phyloP scores from a whole-genome alignment of 768 basidiomycete species.

The Boletellus emodensis region DNA sequence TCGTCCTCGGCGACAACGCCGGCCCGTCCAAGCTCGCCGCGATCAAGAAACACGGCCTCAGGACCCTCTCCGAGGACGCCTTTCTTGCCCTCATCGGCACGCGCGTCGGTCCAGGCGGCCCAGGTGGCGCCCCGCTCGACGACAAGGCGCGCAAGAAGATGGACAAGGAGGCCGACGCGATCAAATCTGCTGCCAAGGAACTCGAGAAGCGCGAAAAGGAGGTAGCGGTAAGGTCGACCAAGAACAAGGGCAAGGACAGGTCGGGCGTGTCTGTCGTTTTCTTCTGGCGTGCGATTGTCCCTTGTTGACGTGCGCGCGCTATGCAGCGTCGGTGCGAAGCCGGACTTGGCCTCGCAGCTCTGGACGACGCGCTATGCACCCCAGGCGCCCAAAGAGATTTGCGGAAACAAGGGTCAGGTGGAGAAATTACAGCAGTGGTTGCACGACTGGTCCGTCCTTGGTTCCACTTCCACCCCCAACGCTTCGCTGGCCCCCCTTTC shows the following conservation, averaged over 20 bases:
- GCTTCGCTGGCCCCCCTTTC: too few species aligned
- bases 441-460: constrained; percentile 65
- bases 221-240: constrained; percentile 22
- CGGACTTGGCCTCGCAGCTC: constrained; percentile 59
- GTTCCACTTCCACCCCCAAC: too few species aligned
- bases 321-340: constrained; percentile 27
- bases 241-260: constrained; percentile 17
- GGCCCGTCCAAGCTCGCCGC: constrained; percentile 85
- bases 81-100: constrained; percentile 81
- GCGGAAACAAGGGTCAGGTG: constrained; percentile 90
- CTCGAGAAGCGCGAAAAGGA: constrained; percentile 72
- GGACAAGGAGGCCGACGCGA: constrained; percentile 75
- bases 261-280: constrained; percentile 16
- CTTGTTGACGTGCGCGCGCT: background rate
- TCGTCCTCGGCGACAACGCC: constrained; percentile 83
- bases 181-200: constrained; percentile 67
- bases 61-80: constrained; percentile 79
- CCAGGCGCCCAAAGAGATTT: constrained; percentile 80
- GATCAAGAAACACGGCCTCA: constrained; percentile 76
- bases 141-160: constrained; percentile 78
- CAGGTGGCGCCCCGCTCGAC: constrained; percentile 47
- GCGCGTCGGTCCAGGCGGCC: constrained; percentile 45
- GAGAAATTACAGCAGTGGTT: constrained; percentile 90
- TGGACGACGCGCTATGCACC: constrained; percentile 98
- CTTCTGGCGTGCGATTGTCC: too few species aligned